Percentiles rank a stretch among this genome's conserved stretches.
Evolutionary conservation across 2,329 filamentous ascomycete genomes (phyloP).

Genomic region (Exophiala mesophila): DNA sequence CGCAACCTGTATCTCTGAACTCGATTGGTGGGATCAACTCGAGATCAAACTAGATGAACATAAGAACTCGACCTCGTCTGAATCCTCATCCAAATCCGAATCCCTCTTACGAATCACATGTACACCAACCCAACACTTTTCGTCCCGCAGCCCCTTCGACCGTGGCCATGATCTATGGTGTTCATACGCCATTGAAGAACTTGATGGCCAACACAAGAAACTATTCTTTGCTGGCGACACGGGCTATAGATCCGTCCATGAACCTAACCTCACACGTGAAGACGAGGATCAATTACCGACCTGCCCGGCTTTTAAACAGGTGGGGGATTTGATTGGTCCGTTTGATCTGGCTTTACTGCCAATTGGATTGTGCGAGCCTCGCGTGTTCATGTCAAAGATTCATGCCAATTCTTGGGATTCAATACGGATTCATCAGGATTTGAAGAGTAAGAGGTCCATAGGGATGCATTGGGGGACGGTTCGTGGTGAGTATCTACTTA

Average conservation of each 20-base stretch:
- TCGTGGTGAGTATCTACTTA: conserved; percentile 8
- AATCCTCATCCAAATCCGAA: no score
- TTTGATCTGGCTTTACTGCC: conserved; percentile 48
- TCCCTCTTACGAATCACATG: conserved; percentile 42
- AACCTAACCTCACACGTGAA: conserved; percentile 9
- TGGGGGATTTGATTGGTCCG: conserved; percentile 43
- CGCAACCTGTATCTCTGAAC: conserved; percentile 39
- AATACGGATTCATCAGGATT: conserved; percentile 44
- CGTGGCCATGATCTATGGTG: conserved; percentile 45
- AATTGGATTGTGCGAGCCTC: conserved; percentile 46
- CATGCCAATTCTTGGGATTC: conserved; percentile 47
- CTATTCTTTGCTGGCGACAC: conserved; percentile 47
- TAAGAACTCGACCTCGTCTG: no score
- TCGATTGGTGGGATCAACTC: conserved; percentile 49
- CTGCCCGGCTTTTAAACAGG: conserved; percentile 46
- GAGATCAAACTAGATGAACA: conserved; percentile 31
- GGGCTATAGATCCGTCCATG: conserved; percentile 39
- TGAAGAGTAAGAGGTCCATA: conserved; percentile 44
- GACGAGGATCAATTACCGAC: conserved; percentile 34
- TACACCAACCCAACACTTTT: conserved; percentile 46
- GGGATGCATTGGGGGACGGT: conserved; percentile 50
- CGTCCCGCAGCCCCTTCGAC: conserved; percentile 39
- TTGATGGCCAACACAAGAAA: conserved; percentile 9
- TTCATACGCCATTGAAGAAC: conserved; percentile 40
- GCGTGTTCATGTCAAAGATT: conserved; percentile 40